These are phyloP conservation scores for Diaporthe citri DNA, from an alignment of 2,329 filamentous ascomycete species.

Conservation along the genomic window DNA sequence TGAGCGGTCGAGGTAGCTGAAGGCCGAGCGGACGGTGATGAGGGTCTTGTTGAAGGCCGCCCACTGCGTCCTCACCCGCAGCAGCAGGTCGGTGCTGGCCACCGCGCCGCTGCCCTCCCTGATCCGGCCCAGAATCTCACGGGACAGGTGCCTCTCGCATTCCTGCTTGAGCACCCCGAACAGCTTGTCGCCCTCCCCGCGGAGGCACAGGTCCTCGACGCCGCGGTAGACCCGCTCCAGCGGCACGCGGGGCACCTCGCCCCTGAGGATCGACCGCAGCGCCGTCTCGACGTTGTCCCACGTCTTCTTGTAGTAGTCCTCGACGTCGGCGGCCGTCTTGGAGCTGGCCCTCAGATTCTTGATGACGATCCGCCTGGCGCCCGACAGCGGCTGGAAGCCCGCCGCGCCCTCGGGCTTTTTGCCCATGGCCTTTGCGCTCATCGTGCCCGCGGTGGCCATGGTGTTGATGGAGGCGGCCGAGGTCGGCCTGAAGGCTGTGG, in stretches of 20 bases:
- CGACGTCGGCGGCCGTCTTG: conserved; percentile 70
- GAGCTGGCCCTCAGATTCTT: conserved; percentile 84
- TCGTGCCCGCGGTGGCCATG: conserved; percentile 40
- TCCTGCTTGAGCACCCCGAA: conserved; percentile 74
- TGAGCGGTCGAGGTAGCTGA: conserved; percentile 93
- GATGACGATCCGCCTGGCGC: conserved; percentile 89
- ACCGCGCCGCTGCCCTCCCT: conserved; percentile 59
- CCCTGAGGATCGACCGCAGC: conserved; percentile 78
- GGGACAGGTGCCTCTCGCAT: conserved; percentile 77
- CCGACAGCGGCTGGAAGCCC: conserved; percentile 78
- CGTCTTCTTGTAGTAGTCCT: conserved; percentile 82
- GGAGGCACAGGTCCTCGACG: conserved; percentile 91
- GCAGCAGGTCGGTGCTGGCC: conserved; percentile 74
- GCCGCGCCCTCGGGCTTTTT: conserved; percentile 54
- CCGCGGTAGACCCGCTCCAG: conserved; percentile 90
- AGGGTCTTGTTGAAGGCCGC: conserved; percentile 76
- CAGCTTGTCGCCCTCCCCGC: conserved; percentile 77
- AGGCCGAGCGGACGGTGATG: conserved; percentile 86
- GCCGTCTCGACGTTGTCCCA: conserved; percentile 81
- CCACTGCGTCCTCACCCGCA: conserved; percentile 72
- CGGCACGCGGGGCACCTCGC: conserved; percentile 74
- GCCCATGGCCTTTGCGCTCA: conserved; percentile 51
- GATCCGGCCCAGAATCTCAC: conserved; percentile 68
- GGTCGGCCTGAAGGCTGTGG: conserved; percentile 15
- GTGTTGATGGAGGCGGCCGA: conserved; percentile 27